Evolutionary conservation across 1,139 yeast species (phyloP).

Genomic region (Citeromyces hawaiiensis): DNA sequence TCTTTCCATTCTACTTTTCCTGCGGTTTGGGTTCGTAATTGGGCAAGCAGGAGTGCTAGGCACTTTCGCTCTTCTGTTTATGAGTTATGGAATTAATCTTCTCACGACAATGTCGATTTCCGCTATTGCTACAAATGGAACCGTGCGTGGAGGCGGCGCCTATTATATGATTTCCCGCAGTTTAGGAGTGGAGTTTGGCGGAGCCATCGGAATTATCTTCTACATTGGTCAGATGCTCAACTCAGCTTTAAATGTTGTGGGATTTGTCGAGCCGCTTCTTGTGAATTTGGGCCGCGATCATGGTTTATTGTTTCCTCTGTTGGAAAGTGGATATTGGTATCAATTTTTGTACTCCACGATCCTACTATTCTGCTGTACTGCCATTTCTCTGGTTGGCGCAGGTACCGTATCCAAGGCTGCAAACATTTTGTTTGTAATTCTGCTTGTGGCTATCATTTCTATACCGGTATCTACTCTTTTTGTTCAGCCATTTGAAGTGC

Average conservation of each 20-base stretch:
- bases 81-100: conserved; percentile 54
- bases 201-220: conserved; percentile 68
- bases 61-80: conserved; percentile 35
- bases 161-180: conserved; percentile 73
- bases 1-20: conserved; percentile 67
- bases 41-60: conserved; percentile 72
- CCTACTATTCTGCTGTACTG: conserved; percentile 59
- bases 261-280: conserved; percentile 60
- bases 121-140: conserved; percentile 75
- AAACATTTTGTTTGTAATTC: conserved; percentile 51
- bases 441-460: conserved; percentile 64
- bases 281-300: conserved; percentile 45
- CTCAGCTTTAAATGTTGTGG: conserved; percentile 68
- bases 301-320: conserved; percentile 40
- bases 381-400: conserved; percentile 74
- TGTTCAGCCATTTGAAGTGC: conserved; percentile 42
- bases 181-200: conserved; percentile 76
- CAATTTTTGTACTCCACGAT: conserved; percentile 31
- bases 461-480: conserved; percentile 69
- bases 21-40: conserved; percentile 65
- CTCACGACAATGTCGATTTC: conserved; percentile 63
- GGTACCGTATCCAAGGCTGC: conserved; percentile 78
- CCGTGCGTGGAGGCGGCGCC: conserved; percentile 78
- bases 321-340: conserved; percentile 50
- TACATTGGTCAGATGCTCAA: conserved; percentile 68